These are phyloP conservation scores for Ogataea trehaloabstinens DNA, from an alignment of 805 yeast genomes.

Conservation along the genomic window DNA sequence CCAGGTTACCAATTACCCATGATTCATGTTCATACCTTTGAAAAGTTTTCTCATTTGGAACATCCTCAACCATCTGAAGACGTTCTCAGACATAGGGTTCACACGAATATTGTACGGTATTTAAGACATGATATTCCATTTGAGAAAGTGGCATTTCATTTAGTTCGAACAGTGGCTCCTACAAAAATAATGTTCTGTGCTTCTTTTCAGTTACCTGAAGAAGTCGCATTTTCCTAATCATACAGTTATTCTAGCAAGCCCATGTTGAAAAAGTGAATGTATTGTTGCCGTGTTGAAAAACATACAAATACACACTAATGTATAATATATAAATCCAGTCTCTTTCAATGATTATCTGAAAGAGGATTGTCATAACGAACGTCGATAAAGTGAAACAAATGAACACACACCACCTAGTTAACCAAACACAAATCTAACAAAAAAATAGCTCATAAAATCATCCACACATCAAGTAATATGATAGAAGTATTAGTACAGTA, in stretches of 20 bases:
- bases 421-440: conserved; percentile 2
- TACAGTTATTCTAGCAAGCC: not conserved
- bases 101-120: conserved; percentile 46
- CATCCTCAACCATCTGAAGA: conserved; percentile 62
- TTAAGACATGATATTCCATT: conserved; percentile 49
- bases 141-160: conserved; percentile 59
- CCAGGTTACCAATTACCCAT: conserved; percentile 62
- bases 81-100: conserved; percentile 67
- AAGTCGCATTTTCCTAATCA: conserved; percentile 49
- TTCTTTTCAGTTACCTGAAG: conserved; percentile 67
- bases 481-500: conserved; percentile 2
- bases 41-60: conserved; percentile 75
- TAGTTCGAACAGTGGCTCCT: conserved; percentile 93
- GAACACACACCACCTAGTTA: not conserved
- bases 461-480: not conserved
- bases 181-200: conserved; percentile 96
- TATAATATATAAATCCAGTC: conserved; percentile 4
- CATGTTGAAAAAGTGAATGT: not conserved
- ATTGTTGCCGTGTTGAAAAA: not conserved
- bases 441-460: conserved; percentile 4
- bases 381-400: conserved; percentile 1
- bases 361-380: conserved; percentile 1
- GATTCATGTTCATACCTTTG: conserved; percentile 90
- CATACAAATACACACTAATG: conserved; percentile 6
- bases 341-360: not conserved